Base-by-base conservation (phyloP, 441 rosid genomes). In the Gossypium aridum region DNA sequence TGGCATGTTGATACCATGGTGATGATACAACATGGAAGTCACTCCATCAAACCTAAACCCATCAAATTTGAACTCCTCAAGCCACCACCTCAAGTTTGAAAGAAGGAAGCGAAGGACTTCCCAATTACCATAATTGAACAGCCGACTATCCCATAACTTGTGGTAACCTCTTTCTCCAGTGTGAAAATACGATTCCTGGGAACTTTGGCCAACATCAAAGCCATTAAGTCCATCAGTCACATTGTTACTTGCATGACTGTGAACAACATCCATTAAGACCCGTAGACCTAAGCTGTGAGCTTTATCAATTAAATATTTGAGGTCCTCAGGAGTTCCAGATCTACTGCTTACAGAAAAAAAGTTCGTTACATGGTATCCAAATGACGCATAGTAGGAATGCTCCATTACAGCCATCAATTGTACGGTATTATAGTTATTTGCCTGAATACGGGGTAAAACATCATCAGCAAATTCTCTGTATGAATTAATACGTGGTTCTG, bases 331-430 rank as follows among this genome's bases (percentile, higher is more conserved):
- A 37, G 90, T 87, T 78, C 97, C 97, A 55, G 91, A 90, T 83
- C 95, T 87, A 79, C 91, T 90, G 80, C 97, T 92, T 45, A 82
- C 93, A 53, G 93, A 91, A 83, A 92, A 92, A 81, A 90, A 92
- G 84, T 87, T 92, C 2, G 95, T 92, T 43, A 90, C 84, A 56
- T 92, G 97, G 73, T 92, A 92, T 37, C 97, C 97, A 84, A 92
- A 89, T 19, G 95, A 90, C 68, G 87, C 97, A 84, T 92, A 92
- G 70, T 92, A 92, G 43, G 97, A 89, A 83, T 92, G 97, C 82
- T 92, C 97, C 88, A 89, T 87, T 64, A 92, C 87, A 7, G 97
- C 95, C 97, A 92, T 92, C 78, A 92, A 75, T 78, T 92, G 95
- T 72, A 92, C 82, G 6, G 91, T 89, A 63, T 89, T 92, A 78